phyloP scores from a whole-genome alignment of 352 stramenopile genomes.

The Bremia lactucae region DNA sequence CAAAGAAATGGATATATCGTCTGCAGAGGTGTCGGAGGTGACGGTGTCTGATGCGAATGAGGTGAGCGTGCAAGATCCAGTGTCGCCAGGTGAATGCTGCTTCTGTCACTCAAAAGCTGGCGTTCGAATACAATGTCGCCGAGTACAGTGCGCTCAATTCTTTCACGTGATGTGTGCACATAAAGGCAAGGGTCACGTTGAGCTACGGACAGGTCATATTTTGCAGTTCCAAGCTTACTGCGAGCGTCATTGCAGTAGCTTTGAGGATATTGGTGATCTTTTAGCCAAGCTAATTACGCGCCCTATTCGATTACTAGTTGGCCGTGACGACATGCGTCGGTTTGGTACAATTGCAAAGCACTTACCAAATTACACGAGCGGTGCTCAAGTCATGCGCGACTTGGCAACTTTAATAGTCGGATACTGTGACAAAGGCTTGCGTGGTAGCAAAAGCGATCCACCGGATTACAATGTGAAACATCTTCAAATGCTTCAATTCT shows the following conservation, averaged over 20 bases:
- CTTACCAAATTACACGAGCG: constrained; percentile 25
- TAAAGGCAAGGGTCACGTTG: constrained; percentile 28
- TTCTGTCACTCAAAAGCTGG: constrained; percentile 34
- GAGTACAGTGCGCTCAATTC: constrained; percentile 35
- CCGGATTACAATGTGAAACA: constrained; percentile 49
- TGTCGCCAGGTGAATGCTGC: constrained; percentile 26
- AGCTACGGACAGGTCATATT: constrained; percentile 25
- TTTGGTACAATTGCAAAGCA: constrained; percentile 36
- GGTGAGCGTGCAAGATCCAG: constrained; percentile 10
- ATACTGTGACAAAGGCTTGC: constrained; percentile 41
- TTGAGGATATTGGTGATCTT: constrained; percentile 30
- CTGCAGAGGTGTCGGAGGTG: constrained; percentile 7
- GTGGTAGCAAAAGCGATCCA: constrained; percentile 33
- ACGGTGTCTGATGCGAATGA: constrained; percentile 1
- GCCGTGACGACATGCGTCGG: constrained; percentile 39
- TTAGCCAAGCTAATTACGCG: constrained; percentile 45
- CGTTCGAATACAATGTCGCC: constrained; percentile 49
- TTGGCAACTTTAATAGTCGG: constrained; percentile 34
- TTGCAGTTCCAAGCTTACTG: constrained; percentile 55
- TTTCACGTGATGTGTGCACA: constrained; percentile 60
- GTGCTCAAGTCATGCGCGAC: constrained; percentile 31
- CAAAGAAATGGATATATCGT: constrained; percentile 2
- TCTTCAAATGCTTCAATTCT: constrained; percentile 56
- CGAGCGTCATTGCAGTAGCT: constrained; percentile 36
- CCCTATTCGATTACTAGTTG: constrained; percentile 33